phyloP scores from a whole-genome alignment of 2,329 filamentous ascomycete genomes.

The Neurospora sp. region DNA sequence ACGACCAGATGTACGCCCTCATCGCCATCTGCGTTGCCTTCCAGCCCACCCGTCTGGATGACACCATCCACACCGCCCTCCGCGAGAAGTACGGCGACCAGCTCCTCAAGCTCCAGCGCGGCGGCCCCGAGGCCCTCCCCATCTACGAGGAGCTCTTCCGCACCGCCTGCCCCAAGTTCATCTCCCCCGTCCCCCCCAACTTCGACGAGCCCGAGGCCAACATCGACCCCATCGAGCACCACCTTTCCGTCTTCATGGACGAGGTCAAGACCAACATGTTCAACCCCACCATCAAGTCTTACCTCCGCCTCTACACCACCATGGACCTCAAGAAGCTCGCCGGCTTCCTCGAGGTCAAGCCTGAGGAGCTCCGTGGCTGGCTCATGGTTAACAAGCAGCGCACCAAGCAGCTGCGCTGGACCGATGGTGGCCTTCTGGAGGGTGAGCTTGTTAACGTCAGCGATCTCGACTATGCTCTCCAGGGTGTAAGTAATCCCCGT shows the following conservation, averaged over 20 bases:
- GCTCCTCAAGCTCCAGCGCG: conserved; percentile 90
- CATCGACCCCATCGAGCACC: conserved; percentile 94
- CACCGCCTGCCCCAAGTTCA: conserved; percentile 98
- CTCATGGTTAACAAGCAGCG: conserved; percentile 97
- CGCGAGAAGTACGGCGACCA: conserved; percentile 99
- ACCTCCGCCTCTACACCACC: conserved; percentile 97
- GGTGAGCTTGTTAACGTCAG: conserved; percentile 88
- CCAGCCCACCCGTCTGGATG: conserved; percentile 91
- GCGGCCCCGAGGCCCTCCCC: conserved; percentile 87
- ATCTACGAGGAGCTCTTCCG: conserved; percentile 99
- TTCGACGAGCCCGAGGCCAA: conserved; percentile 96
- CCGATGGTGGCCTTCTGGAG: conserved; percentile 78
- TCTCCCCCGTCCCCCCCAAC: conserved; percentile 91
- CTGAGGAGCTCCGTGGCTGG: conserved; percentile 92
- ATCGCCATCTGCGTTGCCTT: conserved; percentile 98
- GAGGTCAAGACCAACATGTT: conserved; percentile 99
- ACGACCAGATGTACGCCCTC: conserved; percentile 98
- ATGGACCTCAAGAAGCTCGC: conserved; percentile 99
- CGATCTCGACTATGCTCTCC: conserved; percentile 94
- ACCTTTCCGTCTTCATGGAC: conserved; percentile 97
- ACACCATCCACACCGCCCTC: conserved; percentile 96
- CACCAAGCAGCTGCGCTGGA: conserved; percentile 91
- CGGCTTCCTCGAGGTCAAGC: conserved; percentile 91
- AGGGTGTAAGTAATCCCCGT: conserved; percentile 58
- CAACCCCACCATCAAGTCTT: conserved; percentile 95